Base-by-base conservation (phyloP, 192 early-diverging fungal genomes). In the Gaertneriomyces semiglobifer region DNA sequence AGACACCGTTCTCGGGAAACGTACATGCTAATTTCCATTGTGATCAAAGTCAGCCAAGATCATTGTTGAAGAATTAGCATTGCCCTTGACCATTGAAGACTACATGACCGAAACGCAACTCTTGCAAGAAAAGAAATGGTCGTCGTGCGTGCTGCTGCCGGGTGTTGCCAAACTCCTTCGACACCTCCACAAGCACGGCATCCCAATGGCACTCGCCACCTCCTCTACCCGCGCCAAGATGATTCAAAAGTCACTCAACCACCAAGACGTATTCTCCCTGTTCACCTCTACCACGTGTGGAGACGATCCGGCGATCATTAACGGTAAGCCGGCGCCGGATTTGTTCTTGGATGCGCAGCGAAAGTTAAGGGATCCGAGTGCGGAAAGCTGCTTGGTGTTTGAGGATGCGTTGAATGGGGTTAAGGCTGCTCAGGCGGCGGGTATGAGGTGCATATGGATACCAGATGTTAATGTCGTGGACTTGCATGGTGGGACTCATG, bases 291-390 rank as follows among this genome's bases (percentile, higher is more conserved):
- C 95, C 68, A 88, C 89, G 4, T 92, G 90, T 63, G 96, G 94
- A 9, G 92, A 98, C 72, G 93, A 98, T 68, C 77, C 88, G 2
- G 82, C 74, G 6, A 84, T 98, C 48, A 72, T 61, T 55, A 72
- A 82, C 53, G 89, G 92, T 4, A 98, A 98, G 78, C 96, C 96
- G 2, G 79, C 86, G 18, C 96, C 96, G 3, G 96, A 98, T 61
- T 81, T 96, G 25, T 98, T 96, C 77, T 79, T 88, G 16, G 85
- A 79, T 6, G 93, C 90, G 7, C 83, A 86, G 58, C 60, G 84
- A 44, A 71, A 70, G 63, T 53, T 90, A 12, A 85, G 89, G 44
- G 54, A 54, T n/a, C 56, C 62, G 7, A 68, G 76, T 3, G n/a
- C 61, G 9, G 43, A 41, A 33, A 57, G 40, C 11, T 79, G 77